Evolutionary conservation across 2,329 filamentous ascomycete species (phyloP).

Genomic region (Pseudogymnoascus sp.): DNA sequence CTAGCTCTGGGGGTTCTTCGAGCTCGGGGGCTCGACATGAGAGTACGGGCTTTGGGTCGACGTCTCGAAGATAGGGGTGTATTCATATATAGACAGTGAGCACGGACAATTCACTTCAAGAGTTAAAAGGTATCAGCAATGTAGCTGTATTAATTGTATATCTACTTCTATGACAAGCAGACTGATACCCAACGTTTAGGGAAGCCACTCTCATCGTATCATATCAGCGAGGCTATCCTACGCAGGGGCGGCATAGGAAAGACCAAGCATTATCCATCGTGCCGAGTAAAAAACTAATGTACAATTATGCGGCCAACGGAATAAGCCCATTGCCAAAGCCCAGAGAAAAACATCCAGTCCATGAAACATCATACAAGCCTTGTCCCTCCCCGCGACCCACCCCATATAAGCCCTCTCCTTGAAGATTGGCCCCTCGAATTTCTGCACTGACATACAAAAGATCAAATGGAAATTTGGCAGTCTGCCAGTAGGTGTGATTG

Average conservation of each 20-base stretch:
- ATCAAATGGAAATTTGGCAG: slow-evolving; percentile 5
- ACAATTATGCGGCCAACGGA: neutral
- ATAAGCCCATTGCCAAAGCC: neutral
- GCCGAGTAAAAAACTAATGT: slow-evolving; percentile 2
- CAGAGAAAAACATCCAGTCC: neutral
- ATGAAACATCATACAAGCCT: neutral
- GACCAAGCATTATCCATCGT: neutral
- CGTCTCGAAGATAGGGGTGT: slow-evolving; percentile 44
- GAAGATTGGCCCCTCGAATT: neutral
- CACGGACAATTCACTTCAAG: neutral
- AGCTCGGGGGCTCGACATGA: slow-evolving; percentile 40
- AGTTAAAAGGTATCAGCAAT: slow-evolving; percentile 4
- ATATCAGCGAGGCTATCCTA: slow-evolving; percentile 6
- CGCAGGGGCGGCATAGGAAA: neutral
- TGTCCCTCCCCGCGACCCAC: neutral
- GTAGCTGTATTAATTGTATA: slow-evolving; percentile 6
- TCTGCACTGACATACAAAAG: slow-evolving; percentile 1
- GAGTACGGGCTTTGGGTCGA: slow-evolving; percentile 68
- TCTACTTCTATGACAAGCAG: slow-evolving; percentile 11
- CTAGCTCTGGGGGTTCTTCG: slow-evolving; percentile 37
- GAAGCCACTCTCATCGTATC: neutral
- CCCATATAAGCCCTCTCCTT: neutral
- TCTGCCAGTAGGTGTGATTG: neutral
- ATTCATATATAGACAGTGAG: neutral
- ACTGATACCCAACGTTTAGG: slow-evolving; percentile 6